Evolutionary conservation across 2,329 filamentous ascomycete genomes (phyloP).

Genomic region (Ceratocystis lukuohia): DNA sequence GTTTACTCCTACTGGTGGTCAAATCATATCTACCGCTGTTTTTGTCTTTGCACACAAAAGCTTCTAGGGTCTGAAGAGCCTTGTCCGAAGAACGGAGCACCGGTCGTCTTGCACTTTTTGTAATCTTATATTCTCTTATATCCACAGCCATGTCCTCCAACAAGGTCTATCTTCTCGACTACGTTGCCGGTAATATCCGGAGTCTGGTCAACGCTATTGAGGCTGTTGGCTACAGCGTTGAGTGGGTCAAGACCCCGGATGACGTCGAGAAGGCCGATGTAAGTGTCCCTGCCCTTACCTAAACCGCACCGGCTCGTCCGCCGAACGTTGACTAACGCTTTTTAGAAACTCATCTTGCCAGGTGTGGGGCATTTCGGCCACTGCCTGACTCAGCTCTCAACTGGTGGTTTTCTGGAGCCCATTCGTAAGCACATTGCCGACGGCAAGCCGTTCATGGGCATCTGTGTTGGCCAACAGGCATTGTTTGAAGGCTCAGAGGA

Average conservation of each 20-base stretch:
- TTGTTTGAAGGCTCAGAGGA: slow-evolving; percentile 80
- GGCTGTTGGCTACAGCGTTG: slow-evolving; percentile 81
- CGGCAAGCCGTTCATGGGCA: slow-evolving; percentile 96
- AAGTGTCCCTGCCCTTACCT: slow-evolving; percentile 23
- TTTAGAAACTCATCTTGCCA: slow-evolving; percentile 80
- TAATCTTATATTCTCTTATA: not conserved
- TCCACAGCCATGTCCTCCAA: slow-evolving; percentile 43
- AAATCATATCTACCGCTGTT: not conserved
- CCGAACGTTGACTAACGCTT: slow-evolving; percentile 14
- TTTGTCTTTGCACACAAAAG: not conserved
- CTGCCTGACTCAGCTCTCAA: slow-evolving; percentile 71
- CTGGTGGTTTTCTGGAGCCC: slow-evolving; percentile 71
- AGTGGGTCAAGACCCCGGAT: slow-evolving; percentile 77
- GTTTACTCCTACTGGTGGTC: not conserved
- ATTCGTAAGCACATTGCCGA: slow-evolving; percentile 69
- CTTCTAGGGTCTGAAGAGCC: not conserved
- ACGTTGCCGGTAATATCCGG: slow-evolving; percentile 90
- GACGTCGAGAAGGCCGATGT: slow-evolving; percentile 80
- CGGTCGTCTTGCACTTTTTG: not conserved
- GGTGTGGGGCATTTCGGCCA: slow-evolving; percentile 97
- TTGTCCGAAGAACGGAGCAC: slow-evolving; percentile 16
- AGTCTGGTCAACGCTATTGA: slow-evolving; percentile 97
- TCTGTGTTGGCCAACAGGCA: slow-evolving; percentile 88
- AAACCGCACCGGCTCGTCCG: not conserved
- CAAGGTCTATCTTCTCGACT: slow-evolving; percentile 66